Conservation (phyloP, 2,329 filamentous ascomycete species). For the Trichoderma polysporum region DNA sequence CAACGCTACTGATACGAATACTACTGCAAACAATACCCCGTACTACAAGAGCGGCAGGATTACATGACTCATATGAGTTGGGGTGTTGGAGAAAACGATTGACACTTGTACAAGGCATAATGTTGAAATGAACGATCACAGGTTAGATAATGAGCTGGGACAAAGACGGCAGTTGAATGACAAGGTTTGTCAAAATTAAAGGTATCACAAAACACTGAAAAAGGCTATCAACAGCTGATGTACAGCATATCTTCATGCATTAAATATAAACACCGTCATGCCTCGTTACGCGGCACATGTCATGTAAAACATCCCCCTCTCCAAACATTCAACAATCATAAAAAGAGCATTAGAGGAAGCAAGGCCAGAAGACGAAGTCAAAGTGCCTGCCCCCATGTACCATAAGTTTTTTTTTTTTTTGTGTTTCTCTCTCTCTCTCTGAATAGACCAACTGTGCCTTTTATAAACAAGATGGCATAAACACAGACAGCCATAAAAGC, state of each 20-base stretch:
- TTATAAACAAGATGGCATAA: conserved; percentile 9
- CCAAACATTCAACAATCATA: conserved; percentile 8
- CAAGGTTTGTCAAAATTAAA: neutral
- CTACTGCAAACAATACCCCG: neutral
- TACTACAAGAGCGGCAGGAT: neutral
- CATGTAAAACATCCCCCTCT: neutral
- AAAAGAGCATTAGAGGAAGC: conserved; percentile 6
- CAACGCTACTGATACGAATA: neutral
- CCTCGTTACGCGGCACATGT: conserved; percentile 11
- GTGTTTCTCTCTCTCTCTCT: neutral
- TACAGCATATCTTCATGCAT: conserved; percentile 17
- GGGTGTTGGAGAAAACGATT: neutral
- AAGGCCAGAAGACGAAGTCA: neutral
- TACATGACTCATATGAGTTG: neutral
- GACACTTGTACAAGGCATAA: neutral
- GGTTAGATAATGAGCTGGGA: neutral
- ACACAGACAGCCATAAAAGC: neutral
- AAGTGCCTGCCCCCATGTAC: neutral
- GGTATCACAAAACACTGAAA: neutral
- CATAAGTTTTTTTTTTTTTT: neutral
- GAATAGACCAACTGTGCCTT: neutral
- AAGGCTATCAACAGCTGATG: neutral
- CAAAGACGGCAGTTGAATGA: neutral
- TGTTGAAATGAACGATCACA: neutral
- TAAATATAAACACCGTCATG: conserved; percentile 7